Evolutionary conservation across 2,329 filamentous ascomycete species (phyloP), one percentile per base, ranked within the genome.

Genomic region (Alternaria viburni): DNA sequence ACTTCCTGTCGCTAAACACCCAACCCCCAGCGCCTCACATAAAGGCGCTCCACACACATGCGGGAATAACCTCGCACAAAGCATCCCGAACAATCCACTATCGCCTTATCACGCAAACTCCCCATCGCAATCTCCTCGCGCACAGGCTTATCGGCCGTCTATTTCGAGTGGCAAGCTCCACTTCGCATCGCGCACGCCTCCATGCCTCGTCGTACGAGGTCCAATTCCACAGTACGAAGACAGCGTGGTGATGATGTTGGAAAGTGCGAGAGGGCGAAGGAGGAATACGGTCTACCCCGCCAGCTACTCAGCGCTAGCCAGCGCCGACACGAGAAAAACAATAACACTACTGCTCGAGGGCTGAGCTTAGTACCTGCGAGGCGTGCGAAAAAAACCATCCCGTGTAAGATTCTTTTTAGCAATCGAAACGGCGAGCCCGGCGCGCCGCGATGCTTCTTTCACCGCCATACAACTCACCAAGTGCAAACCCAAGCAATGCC

Each of bases 231-330:
- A 45, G 56, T 54, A 43, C 32, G 47, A 54, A 28, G 12, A 6
- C 28, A 52, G 19, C 23, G 11, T 51, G 13, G 28, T 51, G 28
- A 36, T 52, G 56, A 41, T 41, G 47, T 25, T 50, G 44, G 4
- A 30, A 41, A 41, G 36, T 41, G 36, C 36, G 36, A 3, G 36
- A 46, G 44, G 12, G 17, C 26, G 32, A 15, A 51, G 49, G 49
- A 21, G 17, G 12, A 10, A 32, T 23, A 51, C 28, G 49, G 49
- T 23, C 28, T 61, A 61, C 58, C 52, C 52, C 58, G 54, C 58
- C 58, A 25, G 21, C 49, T 17, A 52, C 49, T 15, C 30, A 8
- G 49, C 49, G 19, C 49, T 36, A 41, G 10, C n/a, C 30, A 17
- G 15, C 19, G 13, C 49, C 13, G 10, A 52, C 30, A 52, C 49